phyloP scores from a whole-genome alignment of 257 asterid genomes.

The Plantago elongata region DNA sequence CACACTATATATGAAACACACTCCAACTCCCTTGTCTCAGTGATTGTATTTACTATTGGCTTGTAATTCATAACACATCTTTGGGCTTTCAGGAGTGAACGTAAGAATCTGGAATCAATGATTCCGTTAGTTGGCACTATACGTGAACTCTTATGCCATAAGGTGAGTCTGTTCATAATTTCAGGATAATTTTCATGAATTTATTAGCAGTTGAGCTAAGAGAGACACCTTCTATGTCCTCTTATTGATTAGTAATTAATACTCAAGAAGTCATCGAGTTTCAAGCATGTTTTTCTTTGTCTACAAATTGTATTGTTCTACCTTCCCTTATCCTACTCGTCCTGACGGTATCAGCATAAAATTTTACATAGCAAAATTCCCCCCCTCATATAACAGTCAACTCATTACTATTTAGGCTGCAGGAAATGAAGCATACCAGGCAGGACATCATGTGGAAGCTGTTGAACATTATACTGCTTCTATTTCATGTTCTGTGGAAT shows the following conservation, averaged over 20 bases:
- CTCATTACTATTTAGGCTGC: slow-evolving; percentile 49
- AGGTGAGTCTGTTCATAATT: slow-evolving; percentile 53
- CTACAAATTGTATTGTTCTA: not conserved
- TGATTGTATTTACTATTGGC: slow-evolving; percentile 19
- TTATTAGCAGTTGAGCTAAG: not conserved
- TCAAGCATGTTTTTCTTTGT: not conserved
- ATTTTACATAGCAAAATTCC: slow-evolving; percentile 8
- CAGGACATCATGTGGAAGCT: slow-evolving; percentile 78
- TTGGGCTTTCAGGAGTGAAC: slow-evolving; percentile 40
- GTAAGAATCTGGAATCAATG: slow-evolving; percentile 45
- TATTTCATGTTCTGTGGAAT: slow-evolving; percentile 71
- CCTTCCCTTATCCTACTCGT: slow-evolving; percentile 8
- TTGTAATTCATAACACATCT: slow-evolving; percentile 15
- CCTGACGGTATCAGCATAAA: slow-evolving; percentile 12
- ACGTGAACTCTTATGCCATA: slow-evolving; percentile 60
- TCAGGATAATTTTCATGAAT: not conserved
- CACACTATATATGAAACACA: not conserved
- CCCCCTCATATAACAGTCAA: slow-evolving; percentile 14
- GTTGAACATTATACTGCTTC: slow-evolving; percentile 86
- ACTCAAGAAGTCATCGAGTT: not conserved
- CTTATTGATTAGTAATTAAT: slow-evolving; percentile 2
- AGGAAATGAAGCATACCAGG: slow-evolving; percentile 90
- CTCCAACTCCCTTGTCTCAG: slow-evolving; percentile 3
- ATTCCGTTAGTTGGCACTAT: slow-evolving; percentile 67
- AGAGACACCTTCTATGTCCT: not conserved